Conservation (phyloP, 2,329 filamentous ascomycete genomes). For the Graphiopsis chlorocephala region DNA sequence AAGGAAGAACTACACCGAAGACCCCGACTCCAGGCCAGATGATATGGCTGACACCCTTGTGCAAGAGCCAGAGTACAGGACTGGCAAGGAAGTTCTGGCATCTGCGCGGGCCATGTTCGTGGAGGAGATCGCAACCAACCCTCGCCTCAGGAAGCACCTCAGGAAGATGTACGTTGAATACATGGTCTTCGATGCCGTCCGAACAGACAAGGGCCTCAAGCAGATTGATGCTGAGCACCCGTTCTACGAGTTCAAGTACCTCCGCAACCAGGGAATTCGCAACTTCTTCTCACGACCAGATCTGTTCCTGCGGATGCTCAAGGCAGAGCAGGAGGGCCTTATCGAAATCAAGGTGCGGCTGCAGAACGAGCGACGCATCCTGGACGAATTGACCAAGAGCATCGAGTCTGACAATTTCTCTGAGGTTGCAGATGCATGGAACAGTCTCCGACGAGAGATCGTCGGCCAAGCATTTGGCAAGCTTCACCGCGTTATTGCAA, state of each 20-base stretch:
- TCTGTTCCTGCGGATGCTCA: constrained; percentile 93
- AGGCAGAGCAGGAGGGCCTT: constrained; percentile 89
- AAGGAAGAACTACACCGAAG: constrained; percentile 78
- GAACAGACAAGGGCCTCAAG: constrained; percentile 90
- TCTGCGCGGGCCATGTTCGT: constrained; percentile 85
- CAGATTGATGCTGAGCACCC: constrained; percentile 93
- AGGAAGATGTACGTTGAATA: constrained; percentile 78
- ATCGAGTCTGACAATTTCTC: constrained; percentile 96
- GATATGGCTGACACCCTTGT: constrained; percentile 81
- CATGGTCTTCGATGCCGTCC: constrained; percentile 79
- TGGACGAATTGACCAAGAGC: constrained; percentile 71
- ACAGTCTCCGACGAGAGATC: constrained; percentile 79
- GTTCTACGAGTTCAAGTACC: constrained; percentile 97
- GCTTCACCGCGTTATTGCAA: constrained; percentile 78
- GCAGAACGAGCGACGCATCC: constrained; percentile 72
- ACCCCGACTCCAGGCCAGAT: constrained; percentile 74
- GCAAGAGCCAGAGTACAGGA: constrained; percentile 69
- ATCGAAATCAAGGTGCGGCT: constrained; percentile 80
- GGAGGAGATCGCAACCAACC: constrained; percentile 84
- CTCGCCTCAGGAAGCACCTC: constrained; percentile 84
- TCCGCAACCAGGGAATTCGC: constrained; percentile 73
- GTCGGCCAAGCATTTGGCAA: constrained; percentile 78
- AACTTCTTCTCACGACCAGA: constrained; percentile 76
- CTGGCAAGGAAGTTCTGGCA: constrained; percentile 69
- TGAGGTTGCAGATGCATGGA: constrained; percentile 93